Percentiles rank a stretch among this genome's conserved stretches.
phyloP scores from a whole-genome alignment of 345 rosid species.

The Lepidium sativum region DNA sequence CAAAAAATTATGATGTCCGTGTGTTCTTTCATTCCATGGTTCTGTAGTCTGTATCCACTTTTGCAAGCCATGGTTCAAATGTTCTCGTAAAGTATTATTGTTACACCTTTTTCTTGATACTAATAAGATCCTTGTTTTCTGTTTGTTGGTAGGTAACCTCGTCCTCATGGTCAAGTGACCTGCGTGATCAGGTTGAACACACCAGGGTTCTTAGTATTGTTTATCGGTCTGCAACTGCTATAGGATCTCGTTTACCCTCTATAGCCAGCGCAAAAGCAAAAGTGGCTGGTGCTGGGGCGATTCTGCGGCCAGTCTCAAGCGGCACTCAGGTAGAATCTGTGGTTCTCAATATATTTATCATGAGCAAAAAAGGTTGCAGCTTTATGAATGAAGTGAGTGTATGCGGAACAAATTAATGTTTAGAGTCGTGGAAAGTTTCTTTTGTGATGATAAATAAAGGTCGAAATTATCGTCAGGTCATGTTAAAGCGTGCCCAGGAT shows the following conservation, averaged over 20 bases:
- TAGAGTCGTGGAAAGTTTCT: background rate
- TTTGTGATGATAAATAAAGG: background rate
- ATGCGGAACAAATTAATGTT: background rate
- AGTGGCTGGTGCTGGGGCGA: constrained; percentile 93
- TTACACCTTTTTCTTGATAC: background rate
- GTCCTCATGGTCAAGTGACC: constrained; percentile 93
- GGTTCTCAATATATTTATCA: background rate
- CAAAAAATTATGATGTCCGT: background rate
- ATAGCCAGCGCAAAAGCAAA: constrained; percentile 90
- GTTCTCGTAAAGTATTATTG: background rate
- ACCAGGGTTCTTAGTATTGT: constrained; percentile 83
- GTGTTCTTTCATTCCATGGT: background rate
- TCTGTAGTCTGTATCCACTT: background rate
- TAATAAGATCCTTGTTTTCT: background rate
- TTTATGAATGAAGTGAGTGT: background rate
- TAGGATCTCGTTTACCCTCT: constrained; percentile 89
- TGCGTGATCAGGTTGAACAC: constrained; percentile 85
- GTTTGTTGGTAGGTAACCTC: constrained; percentile 60
- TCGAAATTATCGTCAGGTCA: constrained; percentile 40
- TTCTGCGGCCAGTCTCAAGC: constrained; percentile 80
- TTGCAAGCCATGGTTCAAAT: background rate
- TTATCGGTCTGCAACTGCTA: constrained; percentile 87
- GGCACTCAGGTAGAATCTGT: constrained; percentile 64
- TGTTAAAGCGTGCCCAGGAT: constrained; percentile 83
- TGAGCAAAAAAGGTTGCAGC: background rate